Evolutionary conservation across 116 monocot species (phyloP).

Genomic region (Posidonia oceanica): DNA sequence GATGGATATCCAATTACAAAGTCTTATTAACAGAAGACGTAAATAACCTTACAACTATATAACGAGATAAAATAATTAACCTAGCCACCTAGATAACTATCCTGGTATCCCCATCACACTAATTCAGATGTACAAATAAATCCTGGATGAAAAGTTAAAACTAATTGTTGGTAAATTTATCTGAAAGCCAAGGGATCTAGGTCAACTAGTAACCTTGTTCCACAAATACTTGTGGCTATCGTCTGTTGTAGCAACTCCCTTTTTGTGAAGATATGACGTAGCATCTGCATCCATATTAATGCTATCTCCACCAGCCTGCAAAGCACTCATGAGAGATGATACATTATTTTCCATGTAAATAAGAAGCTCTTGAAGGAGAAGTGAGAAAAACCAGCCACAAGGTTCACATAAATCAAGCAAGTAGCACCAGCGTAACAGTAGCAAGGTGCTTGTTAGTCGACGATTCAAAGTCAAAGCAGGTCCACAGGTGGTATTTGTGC

Average conservation of each 20-base stretch:
- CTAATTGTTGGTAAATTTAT: no score
- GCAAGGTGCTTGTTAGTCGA: no score
- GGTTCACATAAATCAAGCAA: no score
- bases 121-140: neutral
- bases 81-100: neutral
- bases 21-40: no score
- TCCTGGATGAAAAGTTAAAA: neutral
- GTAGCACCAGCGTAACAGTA: no score
- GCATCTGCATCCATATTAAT: conserved; percentile 93
- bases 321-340: neutral
- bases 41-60: no score
- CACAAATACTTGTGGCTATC: conserved; percentile 77
- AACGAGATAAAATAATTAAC: no score
- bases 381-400: neutral
- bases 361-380: neutral
- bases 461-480: no score
- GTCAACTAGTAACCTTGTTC: conserved; percentile 40
- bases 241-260: conserved; percentile 54
- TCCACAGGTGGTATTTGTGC: no score
- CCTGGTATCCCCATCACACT: neutral
- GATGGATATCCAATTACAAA: no score
- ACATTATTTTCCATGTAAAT: neutral
- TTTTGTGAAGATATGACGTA: conserved; percentile 54
- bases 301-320: conserved; percentile 46
- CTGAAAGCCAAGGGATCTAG: no score